Evolutionary conservation across 2,329 filamentous ascomycete species (phyloP).

Genomic region (Talaromyces sp.): DNA sequence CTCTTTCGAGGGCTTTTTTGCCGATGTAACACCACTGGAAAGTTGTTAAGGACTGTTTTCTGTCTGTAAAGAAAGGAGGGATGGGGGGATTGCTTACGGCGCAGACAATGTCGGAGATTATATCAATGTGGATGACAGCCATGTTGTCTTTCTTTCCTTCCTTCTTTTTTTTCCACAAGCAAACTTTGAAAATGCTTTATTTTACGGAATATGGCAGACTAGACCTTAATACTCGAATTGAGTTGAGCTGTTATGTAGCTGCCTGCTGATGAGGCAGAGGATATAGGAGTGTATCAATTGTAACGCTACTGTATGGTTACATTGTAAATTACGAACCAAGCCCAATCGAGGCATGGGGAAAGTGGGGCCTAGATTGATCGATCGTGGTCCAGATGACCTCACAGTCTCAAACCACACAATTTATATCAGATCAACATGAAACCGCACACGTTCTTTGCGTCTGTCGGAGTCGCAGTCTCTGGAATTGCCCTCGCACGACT

Average conservation of each 20-base stretch:
- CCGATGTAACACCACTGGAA: conserved; percentile 38
- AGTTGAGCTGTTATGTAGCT: not conserved
- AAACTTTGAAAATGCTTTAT: not conserved
- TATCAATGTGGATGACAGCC: conserved; percentile 16
- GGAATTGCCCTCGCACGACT: not conserved
- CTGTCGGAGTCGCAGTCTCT: not conserved
- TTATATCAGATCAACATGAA: not conserved
- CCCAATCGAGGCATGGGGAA: not conserved
- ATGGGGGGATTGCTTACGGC: conserved; percentile 17
- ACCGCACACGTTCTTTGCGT: not conserved
- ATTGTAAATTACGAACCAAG: not conserved
- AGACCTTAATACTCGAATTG: not conserved
- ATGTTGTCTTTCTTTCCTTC: not conserved
- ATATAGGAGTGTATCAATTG: not conserved
- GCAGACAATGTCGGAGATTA: conserved; percentile 29
- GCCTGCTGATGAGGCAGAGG: not conserved
- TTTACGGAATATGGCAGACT: not conserved
- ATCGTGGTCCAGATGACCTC: not conserved
- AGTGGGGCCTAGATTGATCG: not conserved
- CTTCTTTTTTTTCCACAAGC: not conserved
- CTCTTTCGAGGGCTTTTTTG: conserved; percentile 32
- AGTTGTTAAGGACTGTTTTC: not conserved
- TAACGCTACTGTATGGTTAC: not conserved
- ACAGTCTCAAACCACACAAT: not conserved
- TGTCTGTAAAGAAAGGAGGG: not conserved